phyloP scores from a whole-genome alignment of 176 grass and related monocot genomes.

The Themeda triandra region DNA sequence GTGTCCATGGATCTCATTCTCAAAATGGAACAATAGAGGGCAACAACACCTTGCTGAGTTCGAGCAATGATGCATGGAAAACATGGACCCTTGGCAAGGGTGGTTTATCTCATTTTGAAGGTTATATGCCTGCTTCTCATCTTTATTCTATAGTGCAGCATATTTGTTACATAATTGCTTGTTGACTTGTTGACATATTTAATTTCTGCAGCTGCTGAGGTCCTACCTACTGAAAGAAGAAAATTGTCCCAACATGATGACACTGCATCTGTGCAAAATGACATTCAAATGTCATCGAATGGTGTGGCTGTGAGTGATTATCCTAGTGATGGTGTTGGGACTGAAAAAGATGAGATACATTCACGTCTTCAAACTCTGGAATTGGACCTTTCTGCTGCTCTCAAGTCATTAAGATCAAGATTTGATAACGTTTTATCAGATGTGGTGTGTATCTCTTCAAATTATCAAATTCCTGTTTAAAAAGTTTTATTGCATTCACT shows the following conservation, averaged over 20 bases:
- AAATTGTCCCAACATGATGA: constrained; percentile 21
- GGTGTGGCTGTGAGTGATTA: constrained; percentile 31
- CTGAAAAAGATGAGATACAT: constrained; percentile 64
- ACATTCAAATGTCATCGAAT: constrained; percentile 32
- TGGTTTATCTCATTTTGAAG: constrained; percentile 57
- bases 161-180: constrained; percentile 26
- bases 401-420: constrained; percentile 67
- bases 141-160: neutral
- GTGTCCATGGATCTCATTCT: constrained; percentile 29
- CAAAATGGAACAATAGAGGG: constrained; percentile 40
- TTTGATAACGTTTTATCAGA: constrained; percentile 53
- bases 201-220: constrained; percentile 51
- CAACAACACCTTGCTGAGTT: constrained; percentile 31
- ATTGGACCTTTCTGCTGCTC: constrained; percentile 59
- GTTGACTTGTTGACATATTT: constrained; percentile 36
- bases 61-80: constrained; percentile 44
- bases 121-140: constrained; percentile 33
- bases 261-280: constrained; percentile 8
- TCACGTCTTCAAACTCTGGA: constrained; percentile 70
- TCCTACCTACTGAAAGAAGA: constrained; percentile 39
- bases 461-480: constrained; percentile 1
- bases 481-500: constrained; percentile 11
- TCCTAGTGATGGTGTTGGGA: constrained; percentile 17
- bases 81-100: constrained; percentile 52
- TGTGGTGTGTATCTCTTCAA: constrained; percentile 45